Conservation (phyloP, 176 grass and related monocot species). For the Dactylis glomerata region DNA sequence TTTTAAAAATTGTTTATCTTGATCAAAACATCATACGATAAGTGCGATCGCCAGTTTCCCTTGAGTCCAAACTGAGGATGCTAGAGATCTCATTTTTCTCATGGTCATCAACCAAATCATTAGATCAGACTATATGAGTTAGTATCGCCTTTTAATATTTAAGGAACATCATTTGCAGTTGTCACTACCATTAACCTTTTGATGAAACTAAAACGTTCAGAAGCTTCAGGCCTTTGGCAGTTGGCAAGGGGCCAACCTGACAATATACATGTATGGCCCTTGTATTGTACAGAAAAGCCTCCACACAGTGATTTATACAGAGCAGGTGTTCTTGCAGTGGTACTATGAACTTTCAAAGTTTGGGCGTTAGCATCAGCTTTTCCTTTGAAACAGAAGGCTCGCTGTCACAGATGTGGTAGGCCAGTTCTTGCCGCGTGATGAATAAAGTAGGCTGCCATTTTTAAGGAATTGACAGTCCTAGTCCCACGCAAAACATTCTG, state of each 20-base stretch:
- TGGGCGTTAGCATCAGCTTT: constrained; percentile 18
- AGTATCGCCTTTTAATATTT: neutral
- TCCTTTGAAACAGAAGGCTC: neutral
- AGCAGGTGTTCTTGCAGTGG: constrained; percentile 1
- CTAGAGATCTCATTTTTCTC: neutral
- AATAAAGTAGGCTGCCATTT: neutral
- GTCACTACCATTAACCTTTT: neutral
- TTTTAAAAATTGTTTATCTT: neutral
- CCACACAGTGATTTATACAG: constrained; percentile 6
- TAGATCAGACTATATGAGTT: neutral
- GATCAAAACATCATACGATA: neutral
- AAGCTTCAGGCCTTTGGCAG: neutral
- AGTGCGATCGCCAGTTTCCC: neutral
- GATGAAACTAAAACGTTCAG: neutral
- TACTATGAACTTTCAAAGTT: constrained; percentile 23
- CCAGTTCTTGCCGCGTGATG: constrained; percentile 20
- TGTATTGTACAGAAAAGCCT: constrained; percentile 4
- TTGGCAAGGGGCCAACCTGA: constrained; percentile 4
- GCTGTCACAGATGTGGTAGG: constrained; percentile 22
- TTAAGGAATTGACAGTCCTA: constrained; percentile 19
- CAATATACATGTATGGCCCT: constrained; percentile 1
- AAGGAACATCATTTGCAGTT: neutral
- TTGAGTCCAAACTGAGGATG: constrained; percentile 3
- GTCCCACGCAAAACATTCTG: constrained; percentile 22
- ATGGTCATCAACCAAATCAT: neutral